These are phyloP conservation scores for Tolypocladium amazonense DNA, from an alignment of 2,329 filamentous ascomycete species.

Conservation along the genomic window DNA sequence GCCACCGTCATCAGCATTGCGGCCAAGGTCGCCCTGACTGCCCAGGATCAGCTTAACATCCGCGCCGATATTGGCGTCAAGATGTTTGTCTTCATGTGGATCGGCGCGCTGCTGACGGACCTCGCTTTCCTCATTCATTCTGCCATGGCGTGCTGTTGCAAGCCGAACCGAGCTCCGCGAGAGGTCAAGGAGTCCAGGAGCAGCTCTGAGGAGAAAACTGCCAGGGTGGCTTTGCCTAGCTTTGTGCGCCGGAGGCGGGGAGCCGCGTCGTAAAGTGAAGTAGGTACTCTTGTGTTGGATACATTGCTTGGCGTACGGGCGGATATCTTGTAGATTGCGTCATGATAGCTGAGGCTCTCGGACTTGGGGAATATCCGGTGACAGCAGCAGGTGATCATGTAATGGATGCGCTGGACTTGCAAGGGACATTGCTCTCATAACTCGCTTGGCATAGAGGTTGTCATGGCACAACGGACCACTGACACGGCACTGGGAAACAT, in stretches of 20 bases:
- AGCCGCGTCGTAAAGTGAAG: neutral
- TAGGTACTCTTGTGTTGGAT: neutral
- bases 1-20: slow-evolving; percentile 78
- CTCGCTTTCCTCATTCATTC: slow-evolving; percentile 65
- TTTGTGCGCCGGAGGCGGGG: slow-evolving; percentile 19
- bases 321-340: neutral
- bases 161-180: slow-evolving; percentile 12
- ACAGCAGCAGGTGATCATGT: neutral
- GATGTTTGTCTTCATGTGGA: slow-evolving; percentile 89
- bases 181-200: slow-evolving; percentile 1
- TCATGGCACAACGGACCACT: neutral
- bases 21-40: slow-evolving; percentile 65
- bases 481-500: neutral
- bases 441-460: too few species aligned
- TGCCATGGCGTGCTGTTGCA: slow-evolving; percentile 68
- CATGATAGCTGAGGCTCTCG: neutral
- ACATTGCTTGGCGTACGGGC: neutral
- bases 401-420: neutral
- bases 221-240: slow-evolving; percentile 11
- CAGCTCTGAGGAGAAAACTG: slow-evolving; percentile 11
- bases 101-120: slow-evolving; percentile 55
- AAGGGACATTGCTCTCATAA: too few species aligned
- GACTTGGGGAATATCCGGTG: neutral
- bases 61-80: slow-evolving; percentile 54
- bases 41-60: slow-evolving; percentile 67